These are phyloP conservation scores for Solanum sparsipilum DNA, from an alignment of 257 asterid genomes.

Conservation along the genomic window DNA sequence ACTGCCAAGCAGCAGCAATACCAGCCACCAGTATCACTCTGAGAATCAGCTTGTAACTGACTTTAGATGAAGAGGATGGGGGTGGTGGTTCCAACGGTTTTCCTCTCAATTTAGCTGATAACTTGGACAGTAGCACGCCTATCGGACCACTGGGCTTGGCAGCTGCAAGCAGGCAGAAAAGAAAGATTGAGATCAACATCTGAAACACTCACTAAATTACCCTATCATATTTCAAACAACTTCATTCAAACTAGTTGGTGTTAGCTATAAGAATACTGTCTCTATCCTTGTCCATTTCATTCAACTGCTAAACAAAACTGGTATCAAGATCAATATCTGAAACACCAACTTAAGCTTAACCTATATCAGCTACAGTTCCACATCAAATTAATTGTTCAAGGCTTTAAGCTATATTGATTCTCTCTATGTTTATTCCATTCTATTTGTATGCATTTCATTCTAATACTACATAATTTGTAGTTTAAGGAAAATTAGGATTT, in stretches of 20 bases:
- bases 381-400: background rate
- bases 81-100: slow-evolving; percentile 43
- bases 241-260: background rate
- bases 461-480: background rate
- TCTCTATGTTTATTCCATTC: background rate
- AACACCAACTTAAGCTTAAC: background rate
- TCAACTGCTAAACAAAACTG: background rate
- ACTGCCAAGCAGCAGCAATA: slow-evolving; percentile 73
- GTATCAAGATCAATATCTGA: background rate
- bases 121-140: slow-evolving; percentile 36
- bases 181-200: background rate
- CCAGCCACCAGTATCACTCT: slow-evolving; percentile 56
- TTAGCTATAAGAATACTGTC: background rate
- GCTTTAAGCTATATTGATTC: background rate
- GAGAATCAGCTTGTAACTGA: slow-evolving; percentile 42
- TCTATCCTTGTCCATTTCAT: background rate
- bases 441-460: background rate
- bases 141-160: slow-evolving; percentile 35
- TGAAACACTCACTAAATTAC: background rate
- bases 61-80: slow-evolving; percentile 15
- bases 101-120: slow-evolving; percentile 53
- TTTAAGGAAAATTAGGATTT: background rate
- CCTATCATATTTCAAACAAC: background rate
- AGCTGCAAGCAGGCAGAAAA: slow-evolving; percentile 25
- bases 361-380: background rate